Evolutionary conservation across 257 asterid genomes (phyloP).

Genomic region (Salvia rosmarinus): DNA sequence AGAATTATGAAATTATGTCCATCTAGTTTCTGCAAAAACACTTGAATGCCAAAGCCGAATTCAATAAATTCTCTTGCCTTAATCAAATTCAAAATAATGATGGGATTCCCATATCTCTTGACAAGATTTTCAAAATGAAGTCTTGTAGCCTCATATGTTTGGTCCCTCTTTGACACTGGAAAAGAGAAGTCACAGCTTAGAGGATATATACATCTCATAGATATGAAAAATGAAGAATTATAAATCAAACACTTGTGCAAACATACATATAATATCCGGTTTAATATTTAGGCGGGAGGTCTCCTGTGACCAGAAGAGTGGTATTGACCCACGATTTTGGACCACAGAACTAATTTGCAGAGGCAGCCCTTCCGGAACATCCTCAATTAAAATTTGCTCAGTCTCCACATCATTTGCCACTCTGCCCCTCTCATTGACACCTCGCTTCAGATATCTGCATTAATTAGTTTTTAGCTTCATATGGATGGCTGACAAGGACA

Average conservation of each 20-base stretch:
- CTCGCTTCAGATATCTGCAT: slow-evolving; percentile 90
- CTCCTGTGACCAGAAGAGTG: slow-evolving; percentile 98
- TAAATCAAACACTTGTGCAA: slow-evolving; percentile 18
- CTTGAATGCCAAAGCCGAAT: slow-evolving; percentile 28
- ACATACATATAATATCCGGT: slow-evolving; percentile 93
- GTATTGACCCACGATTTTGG: slow-evolving; percentile 98
- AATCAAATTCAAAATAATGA: slow-evolving; percentile 86
- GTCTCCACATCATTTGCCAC: slow-evolving; percentile 99
- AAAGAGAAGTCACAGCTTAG: slow-evolving; percentile 31
- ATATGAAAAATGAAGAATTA: not conserved
- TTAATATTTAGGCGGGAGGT: slow-evolving; percentile 90
- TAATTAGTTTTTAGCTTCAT: slow-evolving; percentile 30
- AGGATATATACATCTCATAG: slow-evolving; percentile 1
- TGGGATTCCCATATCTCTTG: slow-evolving; percentile 91
- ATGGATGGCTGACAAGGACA: slow-evolving; percentile 14
- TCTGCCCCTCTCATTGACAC: slow-evolving; percentile 88
- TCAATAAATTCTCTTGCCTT: slow-evolving; percentile 58
- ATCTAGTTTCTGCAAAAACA: slow-evolving; percentile 15
- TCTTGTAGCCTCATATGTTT: slow-evolving; percentile 83
- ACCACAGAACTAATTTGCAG: slow-evolving; percentile 85
- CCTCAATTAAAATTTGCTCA: slow-evolving; percentile 84
- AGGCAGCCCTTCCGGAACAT: slow-evolving; percentile 72
- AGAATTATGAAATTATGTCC: not conserved
- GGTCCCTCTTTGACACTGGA: slow-evolving; percentile 92
- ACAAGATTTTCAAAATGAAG: slow-evolving; percentile 89